Evolutionary conservation across 2,329 filamentous ascomycete genomes (phyloP).

Genomic region (Rhinocladiella mackenziei): DNA sequence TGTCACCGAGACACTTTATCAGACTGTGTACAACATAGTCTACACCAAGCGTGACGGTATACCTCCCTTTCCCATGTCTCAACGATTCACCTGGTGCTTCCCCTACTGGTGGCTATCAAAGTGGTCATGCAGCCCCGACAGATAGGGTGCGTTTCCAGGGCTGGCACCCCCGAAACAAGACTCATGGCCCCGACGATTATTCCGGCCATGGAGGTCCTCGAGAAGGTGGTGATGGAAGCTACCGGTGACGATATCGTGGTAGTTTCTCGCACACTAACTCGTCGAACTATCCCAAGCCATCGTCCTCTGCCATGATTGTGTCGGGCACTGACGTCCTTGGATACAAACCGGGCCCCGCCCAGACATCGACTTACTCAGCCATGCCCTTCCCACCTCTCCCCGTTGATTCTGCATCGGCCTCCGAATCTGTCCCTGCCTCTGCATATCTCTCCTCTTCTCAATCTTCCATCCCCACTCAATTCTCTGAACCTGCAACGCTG

Average conservation of each 20-base stretch:
- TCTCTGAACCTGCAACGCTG: background rate
- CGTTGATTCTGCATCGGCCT: background rate
- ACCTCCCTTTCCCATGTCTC: conserved; percentile 6
- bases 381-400: background rate
- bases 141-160: too few relatives aligned
- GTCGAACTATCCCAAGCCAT: too few relatives aligned
- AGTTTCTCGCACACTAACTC: too few relatives aligned
- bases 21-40: conserved; percentile 21
- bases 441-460: background rate
- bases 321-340: background rate
- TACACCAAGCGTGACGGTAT: conserved; percentile 25
- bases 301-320: background rate
- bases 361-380: background rate
- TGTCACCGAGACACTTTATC: conserved; percentile 17
- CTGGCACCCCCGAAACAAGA: too few relatives aligned
- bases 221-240: background rate
- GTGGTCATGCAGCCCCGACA: too few relatives aligned
- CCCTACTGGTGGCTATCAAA: background rate
- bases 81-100: background rate
- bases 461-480: background rate
- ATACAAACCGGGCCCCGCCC: background rate
- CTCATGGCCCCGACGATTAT: too few relatives aligned
- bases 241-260: too few relatives aligned
- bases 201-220: background rate
- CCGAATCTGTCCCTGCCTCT: background rate